Percentiles rank a stretch among this genome's conserved stretches.
Evolutionary conservation across 2,329 filamentous ascomycete species (phyloP).

Genomic region (Lecanicillium sp.): DNA sequence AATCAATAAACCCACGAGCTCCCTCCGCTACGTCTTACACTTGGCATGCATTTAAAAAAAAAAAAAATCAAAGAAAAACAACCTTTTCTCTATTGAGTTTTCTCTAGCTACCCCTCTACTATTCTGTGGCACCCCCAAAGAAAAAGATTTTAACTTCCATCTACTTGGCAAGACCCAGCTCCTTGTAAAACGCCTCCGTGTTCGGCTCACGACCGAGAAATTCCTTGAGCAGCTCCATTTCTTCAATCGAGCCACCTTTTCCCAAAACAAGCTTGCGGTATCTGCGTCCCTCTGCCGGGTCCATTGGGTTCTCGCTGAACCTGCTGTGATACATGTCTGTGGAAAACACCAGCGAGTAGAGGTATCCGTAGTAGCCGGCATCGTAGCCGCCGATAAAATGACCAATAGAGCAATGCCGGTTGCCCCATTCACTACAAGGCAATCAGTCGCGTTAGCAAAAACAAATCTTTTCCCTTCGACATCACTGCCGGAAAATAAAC

Average conservation of each 20-base stretch:
- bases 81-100: neutral
- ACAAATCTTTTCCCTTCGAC: too few relatives aligned
- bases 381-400: constrained; percentile 81
- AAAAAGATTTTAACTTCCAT: neutral
- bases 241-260: constrained; percentile 68
- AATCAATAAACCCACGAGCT: too few relatives aligned
- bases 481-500: constrained; percentile 14
- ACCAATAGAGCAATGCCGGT: constrained; percentile 72
- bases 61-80: neutral
- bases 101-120: neutral
- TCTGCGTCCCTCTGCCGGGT: constrained; percentile 60
- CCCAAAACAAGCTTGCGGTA: constrained; percentile 75
- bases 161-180: constrained; percentile 45
- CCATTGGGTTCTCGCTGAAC: constrained; percentile 73
- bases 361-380: constrained; percentile 72
- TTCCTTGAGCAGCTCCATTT: constrained; percentile 71
- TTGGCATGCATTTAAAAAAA: too few relatives aligned
- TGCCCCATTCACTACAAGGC: constrained; percentile 53
- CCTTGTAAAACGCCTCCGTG: constrained; percentile 71
- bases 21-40: too few relatives aligned
- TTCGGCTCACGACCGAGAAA: constrained; percentile 71
- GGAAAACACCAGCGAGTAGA: constrained; percentile 71
- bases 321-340: constrained; percentile 80
- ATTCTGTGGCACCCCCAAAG: neutral
- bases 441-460: constrained; percentile 17